Percentiles rank a stretch among this genome's conserved stretches.
These are phyloP conservation scores for Aspergillus ostianus DNA, from an alignment of 495 filamentous ascomycete species.

Conservation along the genomic window DNA sequence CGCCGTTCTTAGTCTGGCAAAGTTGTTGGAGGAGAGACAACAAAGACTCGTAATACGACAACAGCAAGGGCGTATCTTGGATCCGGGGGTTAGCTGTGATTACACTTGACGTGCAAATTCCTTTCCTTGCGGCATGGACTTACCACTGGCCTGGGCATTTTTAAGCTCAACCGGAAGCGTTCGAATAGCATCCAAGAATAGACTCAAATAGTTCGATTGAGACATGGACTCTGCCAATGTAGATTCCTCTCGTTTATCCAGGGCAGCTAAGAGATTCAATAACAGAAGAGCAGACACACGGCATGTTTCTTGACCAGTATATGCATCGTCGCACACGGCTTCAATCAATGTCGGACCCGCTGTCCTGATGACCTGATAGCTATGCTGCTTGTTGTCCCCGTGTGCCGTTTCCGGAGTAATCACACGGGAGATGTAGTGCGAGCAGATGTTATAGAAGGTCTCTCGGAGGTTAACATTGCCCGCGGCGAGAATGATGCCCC, in stretches of 20 bases:
- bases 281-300: conserved; percentile 81
- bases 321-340: conserved; percentile 89
- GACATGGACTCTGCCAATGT: conserved; percentile 76
- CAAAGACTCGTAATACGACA: conserved; percentile 70
- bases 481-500: conserved; percentile 68
- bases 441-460: conserved; percentile 83
- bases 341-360: conserved; percentile 78
- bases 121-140: conserved; percentile 17
- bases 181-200: conserved; percentile 82
- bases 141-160: conserved; percentile 51
- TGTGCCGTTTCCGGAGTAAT: conserved; percentile 44
- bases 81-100: conserved; percentile 17
- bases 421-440: conserved; percentile 76
- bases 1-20: conserved; percentile 74
- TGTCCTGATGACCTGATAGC: conserved; percentile 69
- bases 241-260: conserved; percentile 64
- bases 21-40: conserved; percentile 82
- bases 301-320: conserved; percentile 74
- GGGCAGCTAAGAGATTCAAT: conserved; percentile 63
- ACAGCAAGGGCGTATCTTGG: conserved; percentile 51
- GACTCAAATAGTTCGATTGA: conserved; percentile 82
- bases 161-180: conserved; percentile 64
- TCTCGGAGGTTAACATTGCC: conserved; percentile 71
- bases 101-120: background rate
- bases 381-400: conserved; percentile 53